Base-by-base conservation (phyloP, 2,329 filamentous ascomycete genomes). In the Thermoascus crustaceus region DNA sequence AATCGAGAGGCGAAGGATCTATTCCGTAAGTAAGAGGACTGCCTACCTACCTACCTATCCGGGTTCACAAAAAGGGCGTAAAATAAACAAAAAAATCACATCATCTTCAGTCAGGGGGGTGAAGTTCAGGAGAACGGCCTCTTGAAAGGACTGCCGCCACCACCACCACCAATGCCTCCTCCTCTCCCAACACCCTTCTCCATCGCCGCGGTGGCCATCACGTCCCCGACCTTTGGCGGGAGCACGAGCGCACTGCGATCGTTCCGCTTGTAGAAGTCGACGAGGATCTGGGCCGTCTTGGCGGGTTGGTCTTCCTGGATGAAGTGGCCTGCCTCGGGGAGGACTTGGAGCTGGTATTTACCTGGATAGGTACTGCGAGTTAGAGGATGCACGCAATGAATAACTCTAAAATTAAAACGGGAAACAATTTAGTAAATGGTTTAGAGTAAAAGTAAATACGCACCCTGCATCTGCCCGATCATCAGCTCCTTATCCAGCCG, bases 381-480 rank as follows among this genome's bases (percentile, higher is more conserved):
- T n/a, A n/a, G n/a, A n/a, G n/a, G n/a, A n/a, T n/a, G n/a, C n/a
- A n/a, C n/a, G n/a, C n/a, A n/a, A n/a, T n/a, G n/a, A n/a, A n/a
- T n/a, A n/a, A n/a, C n/a, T n/a, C n/a, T 18, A 30, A 6, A 31
- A 26, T 22, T 14, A 20, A 4, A 16, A 33, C 5, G 19, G 25
- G 37, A 10, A 37, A 32, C 9, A 29, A 10, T n/a, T n/a, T n/a
- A n/a, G n/a, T n/a, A n/a, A n/a, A n/a, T n/a, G n/a, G n/a, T n/a
- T 16, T 18, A 18, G 25, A 23, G 37, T 30, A 17, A 7, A 23
- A 19, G 16, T 24, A 30, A 27, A 39, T 36, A 53, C 61, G 48
- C 66, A 83, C 85, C 88, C 69, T 95, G 88, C 88, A 95, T 95
- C 63, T 95, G 88, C 10, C 88, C 88, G 58, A 95, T 94, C 60